Evolutionary conservation across 768 basidiomycete species (phyloP).

Genomic region (Rickenella mellea): DNA sequence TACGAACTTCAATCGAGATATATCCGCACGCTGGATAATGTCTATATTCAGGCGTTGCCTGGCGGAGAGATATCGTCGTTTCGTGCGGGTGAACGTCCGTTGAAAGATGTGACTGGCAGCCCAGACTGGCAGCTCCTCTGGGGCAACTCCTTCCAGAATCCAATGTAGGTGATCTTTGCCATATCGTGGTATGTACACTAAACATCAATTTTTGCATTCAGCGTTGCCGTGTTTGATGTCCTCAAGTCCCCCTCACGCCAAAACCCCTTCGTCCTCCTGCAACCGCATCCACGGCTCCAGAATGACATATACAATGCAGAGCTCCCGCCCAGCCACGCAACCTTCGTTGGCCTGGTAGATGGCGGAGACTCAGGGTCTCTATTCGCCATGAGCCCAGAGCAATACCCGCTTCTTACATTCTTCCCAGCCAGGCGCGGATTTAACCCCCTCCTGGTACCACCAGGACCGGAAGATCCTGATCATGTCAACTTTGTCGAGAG

Average conservation of each 20-base stretch:
- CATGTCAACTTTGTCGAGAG: constrained; percentile 34
- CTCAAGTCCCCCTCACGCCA: background rate
- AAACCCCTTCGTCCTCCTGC: background rate
- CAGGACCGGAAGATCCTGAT: constrained; percentile 14
- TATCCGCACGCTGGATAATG: background rate
- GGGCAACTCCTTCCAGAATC: background rate
- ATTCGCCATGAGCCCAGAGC: background rate
- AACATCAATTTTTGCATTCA: background rate
- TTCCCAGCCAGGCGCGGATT: background rate
- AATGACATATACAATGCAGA: too few relatives aligned
- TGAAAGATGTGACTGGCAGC: background rate
- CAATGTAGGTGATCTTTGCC: background rate
- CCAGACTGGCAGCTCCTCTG: background rate
- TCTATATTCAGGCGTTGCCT: background rate
- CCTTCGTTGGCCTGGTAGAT: background rate
- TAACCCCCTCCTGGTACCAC: background rate
- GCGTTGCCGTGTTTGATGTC: background rate
- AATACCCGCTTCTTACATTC: background rate
- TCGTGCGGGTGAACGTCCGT: background rate
- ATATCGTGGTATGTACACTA: background rate
- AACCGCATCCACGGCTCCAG: background rate
- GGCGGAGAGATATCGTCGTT: background rate
- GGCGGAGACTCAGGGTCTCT: background rate
- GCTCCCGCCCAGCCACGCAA: background rate
- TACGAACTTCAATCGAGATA: background rate